These are phyloP conservation scores for Annulohypoxylon moriforme DNA, from an alignment of 495 filamentous ascomycete species.

Conservation along the genomic window DNA sequence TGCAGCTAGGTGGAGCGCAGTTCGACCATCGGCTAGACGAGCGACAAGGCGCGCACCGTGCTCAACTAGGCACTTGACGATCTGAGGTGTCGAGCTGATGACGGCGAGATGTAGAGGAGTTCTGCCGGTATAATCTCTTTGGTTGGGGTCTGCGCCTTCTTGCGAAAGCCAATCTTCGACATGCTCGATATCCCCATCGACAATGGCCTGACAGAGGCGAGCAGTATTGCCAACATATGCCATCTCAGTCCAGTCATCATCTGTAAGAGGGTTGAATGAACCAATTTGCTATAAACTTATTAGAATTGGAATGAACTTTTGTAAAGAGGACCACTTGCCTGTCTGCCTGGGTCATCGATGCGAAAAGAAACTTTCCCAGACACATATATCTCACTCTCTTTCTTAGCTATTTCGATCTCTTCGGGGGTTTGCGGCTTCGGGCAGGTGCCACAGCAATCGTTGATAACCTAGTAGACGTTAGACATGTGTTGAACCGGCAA, in stretches of 20 bases:
- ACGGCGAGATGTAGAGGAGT: conserved; percentile 82
- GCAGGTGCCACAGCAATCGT: conserved; percentile 83
- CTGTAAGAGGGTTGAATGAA: conserved; percentile 81
- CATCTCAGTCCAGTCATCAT: conserved; percentile 84
- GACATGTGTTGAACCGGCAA: background rate
- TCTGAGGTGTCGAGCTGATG: conserved; percentile 70
- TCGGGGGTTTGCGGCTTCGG: conserved; percentile 74
- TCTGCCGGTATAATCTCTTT: conserved; percentile 80
- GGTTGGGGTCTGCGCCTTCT: conserved; percentile 69
- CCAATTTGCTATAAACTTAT: conserved; percentile 57
- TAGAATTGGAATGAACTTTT: background rate
- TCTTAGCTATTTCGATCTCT: conserved; percentile 73
- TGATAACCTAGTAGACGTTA: conserved; percentile 66
- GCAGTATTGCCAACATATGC: conserved; percentile 80
- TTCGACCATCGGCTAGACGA: conserved; percentile 79
- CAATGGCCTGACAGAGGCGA: conserved; percentile 78
- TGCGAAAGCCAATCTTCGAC: conserved; percentile 75
- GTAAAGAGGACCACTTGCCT: conserved; percentile 59
- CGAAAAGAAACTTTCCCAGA: conserved; percentile 76
- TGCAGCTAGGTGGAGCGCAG: conserved; percentile 82
- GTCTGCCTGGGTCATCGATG: conserved; percentile 81
- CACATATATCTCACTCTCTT: conserved; percentile 78
- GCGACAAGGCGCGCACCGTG: conserved; percentile 76
- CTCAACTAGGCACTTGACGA: conserved; percentile 78
- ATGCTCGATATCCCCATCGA: conserved; percentile 71